phyloP scores from a whole-genome alignment of 768 basidiomycete genomes.

The Trametes gibbosa region DNA sequence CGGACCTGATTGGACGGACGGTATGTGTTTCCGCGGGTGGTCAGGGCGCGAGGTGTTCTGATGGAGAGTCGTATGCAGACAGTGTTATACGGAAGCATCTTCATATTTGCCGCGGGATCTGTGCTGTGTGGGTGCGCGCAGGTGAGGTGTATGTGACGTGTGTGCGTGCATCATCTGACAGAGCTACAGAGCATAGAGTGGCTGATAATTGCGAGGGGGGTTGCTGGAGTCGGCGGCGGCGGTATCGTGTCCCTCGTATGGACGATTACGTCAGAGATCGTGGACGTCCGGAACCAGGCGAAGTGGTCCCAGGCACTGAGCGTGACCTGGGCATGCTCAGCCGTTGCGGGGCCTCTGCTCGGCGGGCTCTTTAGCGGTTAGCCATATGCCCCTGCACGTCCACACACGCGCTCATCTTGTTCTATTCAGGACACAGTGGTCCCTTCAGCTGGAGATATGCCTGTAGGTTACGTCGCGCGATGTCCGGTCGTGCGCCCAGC shows the following conservation, averaged over 20 bases:
- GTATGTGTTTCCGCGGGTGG: conserved; percentile 36
- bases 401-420: not conserved
- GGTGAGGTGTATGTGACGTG: conserved; percentile 39
- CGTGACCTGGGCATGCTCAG: conserved; percentile 84
- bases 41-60: conserved; percentile 7
- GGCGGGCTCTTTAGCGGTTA: conserved; percentile 79
- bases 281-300: conserved; percentile 63
- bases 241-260: conserved; percentile 85
- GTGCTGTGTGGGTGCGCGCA: conserved; percentile 72
- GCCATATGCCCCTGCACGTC: conserved; percentile 25
- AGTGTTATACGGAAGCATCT: conserved; percentile 70
- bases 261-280: conserved; percentile 85
- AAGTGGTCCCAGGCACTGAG: conserved; percentile 87
- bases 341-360: conserved; percentile 78
- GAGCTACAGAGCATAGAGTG: conserved; percentile 47
- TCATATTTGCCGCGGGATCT: conserved; percentile 76
- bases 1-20: conserved; percentile 79
- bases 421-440: conserved; percentile 19
- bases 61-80: conserved; percentile 40
- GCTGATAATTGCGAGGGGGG: conserved; percentile 63
- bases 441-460: conserved; percentile 77
- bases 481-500: not conserved
- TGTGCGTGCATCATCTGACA: conserved; percentile 16
- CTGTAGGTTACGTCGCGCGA: conserved; percentile 50
- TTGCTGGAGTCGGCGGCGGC: conserved; percentile 81